Evolutionary conservation across 2,329 filamentous ascomycete genomes (phyloP).

Genomic region (Xylariaceae sp.): DNA sequence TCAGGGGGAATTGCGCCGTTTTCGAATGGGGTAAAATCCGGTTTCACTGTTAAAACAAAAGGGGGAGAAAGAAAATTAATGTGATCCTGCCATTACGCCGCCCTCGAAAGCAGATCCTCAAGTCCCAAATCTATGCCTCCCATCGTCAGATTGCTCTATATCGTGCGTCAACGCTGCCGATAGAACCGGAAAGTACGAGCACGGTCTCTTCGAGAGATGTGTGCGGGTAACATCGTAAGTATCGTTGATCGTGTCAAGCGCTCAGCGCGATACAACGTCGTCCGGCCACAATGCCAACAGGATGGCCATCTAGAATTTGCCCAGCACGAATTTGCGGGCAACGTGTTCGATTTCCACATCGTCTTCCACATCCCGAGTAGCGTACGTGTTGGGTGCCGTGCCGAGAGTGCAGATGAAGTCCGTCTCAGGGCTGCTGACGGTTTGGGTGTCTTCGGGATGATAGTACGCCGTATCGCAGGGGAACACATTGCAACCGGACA

Average conservation of each 20-base stretch:
- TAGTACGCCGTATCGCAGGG: slow-evolving; percentile 53
- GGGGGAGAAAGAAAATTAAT: neutral
- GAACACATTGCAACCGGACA: slow-evolving; percentile 47
- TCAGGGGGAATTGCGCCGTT: neutral
- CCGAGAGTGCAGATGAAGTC: slow-evolving; percentile 50
- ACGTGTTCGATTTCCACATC: slow-evolving; percentile 19
- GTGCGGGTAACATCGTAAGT: slow-evolving; percentile 26
- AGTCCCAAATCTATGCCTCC: slow-evolving; percentile 11
- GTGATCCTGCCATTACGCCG: neutral
- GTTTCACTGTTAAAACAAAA: neutral
- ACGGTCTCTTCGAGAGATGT: slow-evolving; percentile 6
- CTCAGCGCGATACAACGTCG: slow-evolving; percentile 24
- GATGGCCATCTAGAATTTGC: slow-evolving; percentile 27
- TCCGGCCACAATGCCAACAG: neutral
- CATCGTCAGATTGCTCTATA: neutral
- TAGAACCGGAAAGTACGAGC: slow-evolving; percentile 1
- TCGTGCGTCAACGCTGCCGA: slow-evolving; percentile 11
- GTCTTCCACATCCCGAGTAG: slow-evolving; percentile 22
- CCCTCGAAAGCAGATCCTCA: neutral
- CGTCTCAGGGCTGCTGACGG: slow-evolving; percentile 44
- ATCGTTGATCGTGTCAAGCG: slow-evolving; percentile 27
- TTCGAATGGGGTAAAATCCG: neutral
- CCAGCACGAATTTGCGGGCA: slow-evolving; percentile 33
- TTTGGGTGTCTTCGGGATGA: slow-evolving; percentile 49
- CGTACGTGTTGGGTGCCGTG: slow-evolving; percentile 23